Evolutionary conservation across 257 asterid species (phyloP).

Genomic region (Prunella vulgaris): DNA sequence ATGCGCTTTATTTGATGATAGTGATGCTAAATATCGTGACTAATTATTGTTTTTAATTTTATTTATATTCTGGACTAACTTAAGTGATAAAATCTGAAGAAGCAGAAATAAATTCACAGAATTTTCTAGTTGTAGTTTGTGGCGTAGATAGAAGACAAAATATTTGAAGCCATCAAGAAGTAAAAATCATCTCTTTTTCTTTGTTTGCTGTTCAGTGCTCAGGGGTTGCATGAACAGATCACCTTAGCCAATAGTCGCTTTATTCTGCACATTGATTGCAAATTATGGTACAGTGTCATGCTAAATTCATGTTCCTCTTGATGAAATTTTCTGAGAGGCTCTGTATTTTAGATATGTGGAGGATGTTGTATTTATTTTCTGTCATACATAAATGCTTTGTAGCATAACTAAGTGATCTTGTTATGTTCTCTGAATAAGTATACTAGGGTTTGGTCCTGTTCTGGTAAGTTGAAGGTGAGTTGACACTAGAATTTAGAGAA

Average conservation of each 20-base stretch:
- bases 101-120: neutral
- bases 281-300: slow-evolving; percentile 1
- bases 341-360: neutral
- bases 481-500: neutral
- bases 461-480: neutral
- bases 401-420: neutral
- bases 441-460: neutral
- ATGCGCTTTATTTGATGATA: slow-evolving; percentile 8
- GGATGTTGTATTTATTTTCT: neutral
- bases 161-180: neutral
- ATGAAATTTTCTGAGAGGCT: neutral
- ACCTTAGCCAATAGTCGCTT: neutral
- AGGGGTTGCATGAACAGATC: slow-evolving; percentile 1
- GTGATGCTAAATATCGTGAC: neutral
- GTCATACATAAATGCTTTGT: neutral
- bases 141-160: too few species aligned
- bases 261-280: too few species aligned
- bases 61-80: neutral
- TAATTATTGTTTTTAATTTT: neutral
- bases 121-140: neutral
- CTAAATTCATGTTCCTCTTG: neutral
- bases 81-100: neutral
- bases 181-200: neutral
- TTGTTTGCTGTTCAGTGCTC: neutral
- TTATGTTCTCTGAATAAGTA: neutral